Conservation (phyloP, 345 rosid genomes). For the Eucalyptus pauciflora region DNA sequence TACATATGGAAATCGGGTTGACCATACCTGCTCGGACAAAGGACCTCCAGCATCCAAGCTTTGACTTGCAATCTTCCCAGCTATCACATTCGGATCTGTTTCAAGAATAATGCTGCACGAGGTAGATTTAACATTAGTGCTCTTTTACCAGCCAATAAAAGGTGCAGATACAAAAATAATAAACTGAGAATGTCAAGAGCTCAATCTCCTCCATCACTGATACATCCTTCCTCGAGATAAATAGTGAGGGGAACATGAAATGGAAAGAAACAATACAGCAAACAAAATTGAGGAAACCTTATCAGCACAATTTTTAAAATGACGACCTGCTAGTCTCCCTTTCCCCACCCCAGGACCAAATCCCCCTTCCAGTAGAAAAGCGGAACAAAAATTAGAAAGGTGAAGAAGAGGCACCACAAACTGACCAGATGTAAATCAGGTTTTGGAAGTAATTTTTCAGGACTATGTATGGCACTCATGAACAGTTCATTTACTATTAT, state of each 20-base stretch:
- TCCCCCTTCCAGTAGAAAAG: background rate
- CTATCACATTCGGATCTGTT: slow-evolving; percentile 70
- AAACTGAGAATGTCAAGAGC: background rate
- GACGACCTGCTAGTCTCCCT: background rate
- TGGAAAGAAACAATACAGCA: background rate
- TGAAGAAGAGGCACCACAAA: background rate
- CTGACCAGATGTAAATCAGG: background rate
- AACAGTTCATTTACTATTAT: background rate
- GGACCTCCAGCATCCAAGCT: slow-evolving; percentile 56
- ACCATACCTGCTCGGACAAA: slow-evolving; percentile 68
- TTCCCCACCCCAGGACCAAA: background rate
- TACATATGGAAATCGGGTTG: background rate
- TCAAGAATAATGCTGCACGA: slow-evolving; percentile 59
- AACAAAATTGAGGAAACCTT: background rate
- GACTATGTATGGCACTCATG: background rate
- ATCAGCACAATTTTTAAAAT: background rate
- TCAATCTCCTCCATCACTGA: background rate
- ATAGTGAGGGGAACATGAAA: background rate
- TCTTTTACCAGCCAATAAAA: background rate
- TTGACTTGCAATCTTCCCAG: slow-evolving; percentile 65
- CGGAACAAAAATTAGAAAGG: background rate
- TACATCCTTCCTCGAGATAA: background rate
- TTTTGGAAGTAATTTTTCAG: background rate
- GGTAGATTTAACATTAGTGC: background rate
- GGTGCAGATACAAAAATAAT: background rate